Percentiles rank a stretch among this genome's conserved stretches.
Conservation (phyloP, 352 stramenopile genomes). For the Poterioochromonas sp. region DNA sequence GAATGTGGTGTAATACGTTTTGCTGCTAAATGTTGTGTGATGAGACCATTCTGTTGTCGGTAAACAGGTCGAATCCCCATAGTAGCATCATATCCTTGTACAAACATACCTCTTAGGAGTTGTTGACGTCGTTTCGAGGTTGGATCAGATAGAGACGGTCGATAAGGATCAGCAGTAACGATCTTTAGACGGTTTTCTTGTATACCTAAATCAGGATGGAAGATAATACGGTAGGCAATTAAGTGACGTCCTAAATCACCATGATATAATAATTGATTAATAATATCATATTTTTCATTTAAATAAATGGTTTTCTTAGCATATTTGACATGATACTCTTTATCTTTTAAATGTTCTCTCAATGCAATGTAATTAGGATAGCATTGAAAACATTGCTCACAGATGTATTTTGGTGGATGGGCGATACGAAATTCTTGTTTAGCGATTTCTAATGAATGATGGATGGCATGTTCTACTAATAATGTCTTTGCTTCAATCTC, state of each 20-base stretch:
- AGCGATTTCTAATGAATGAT: neutral
- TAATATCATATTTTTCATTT: neutral
- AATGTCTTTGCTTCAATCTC: neutral
- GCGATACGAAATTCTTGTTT: neutral
- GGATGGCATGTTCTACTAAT: neutral
- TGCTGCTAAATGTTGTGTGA: neutral
- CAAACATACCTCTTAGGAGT: neutral
- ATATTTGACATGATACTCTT: neutral
- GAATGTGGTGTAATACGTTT: neutral
- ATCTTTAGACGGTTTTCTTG: neutral
- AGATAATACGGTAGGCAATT: neutral
- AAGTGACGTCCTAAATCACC: neutral
- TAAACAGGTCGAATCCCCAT: neutral
- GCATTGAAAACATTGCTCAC: neutral
- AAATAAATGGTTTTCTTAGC: neutral
- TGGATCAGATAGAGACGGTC: neutral
- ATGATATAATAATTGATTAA: neutral
- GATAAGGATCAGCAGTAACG: neutral
- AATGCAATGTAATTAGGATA: neutral
- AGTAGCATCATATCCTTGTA: neutral
- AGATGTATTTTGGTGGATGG: neutral
- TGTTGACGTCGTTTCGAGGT: neutral
- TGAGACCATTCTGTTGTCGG: neutral
- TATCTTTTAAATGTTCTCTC: neutral
- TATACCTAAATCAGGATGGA: neutral